Conservation (phyloP, 2,329 filamentous ascomycete genomes). For the Aspergillus chevalieri region DNA sequence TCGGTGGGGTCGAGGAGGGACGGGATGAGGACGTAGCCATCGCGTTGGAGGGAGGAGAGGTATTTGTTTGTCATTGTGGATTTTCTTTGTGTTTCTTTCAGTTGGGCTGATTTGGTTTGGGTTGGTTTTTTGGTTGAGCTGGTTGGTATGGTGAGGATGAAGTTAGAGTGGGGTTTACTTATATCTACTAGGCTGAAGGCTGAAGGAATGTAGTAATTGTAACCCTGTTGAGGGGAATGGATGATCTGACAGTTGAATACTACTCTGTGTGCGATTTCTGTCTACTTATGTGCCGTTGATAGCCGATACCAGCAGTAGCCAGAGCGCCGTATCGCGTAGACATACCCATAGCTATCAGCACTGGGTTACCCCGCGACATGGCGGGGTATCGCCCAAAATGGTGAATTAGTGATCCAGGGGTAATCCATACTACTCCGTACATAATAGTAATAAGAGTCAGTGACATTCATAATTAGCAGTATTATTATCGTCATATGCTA, state of each 20-base stretch:
- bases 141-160: background rate
- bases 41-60: constrained; percentile 53
- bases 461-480: no score
- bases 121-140: constrained; percentile 14
- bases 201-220: background rate
- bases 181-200: no score
- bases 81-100: background rate
- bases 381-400: background rate
- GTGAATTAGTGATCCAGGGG: no score
- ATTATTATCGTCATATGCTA: no score
- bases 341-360: background rate
- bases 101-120: constrained; percentile 2
- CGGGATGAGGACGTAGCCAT: constrained; percentile 72
- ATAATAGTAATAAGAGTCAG: no score
- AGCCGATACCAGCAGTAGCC: no score
- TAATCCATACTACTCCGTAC: no score
- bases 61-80: constrained; percentile 19
- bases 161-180: background rate
- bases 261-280: no score
- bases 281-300: no score
- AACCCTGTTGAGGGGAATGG: no score
- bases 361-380: background rate
- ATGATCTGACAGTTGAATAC: no score
- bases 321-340: no score
- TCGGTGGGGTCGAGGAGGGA: constrained; percentile 54